Evolutionary conservation across 2,329 filamentous ascomycete species (phyloP).

Genomic region (Sodiomyces alkalinus): DNA sequence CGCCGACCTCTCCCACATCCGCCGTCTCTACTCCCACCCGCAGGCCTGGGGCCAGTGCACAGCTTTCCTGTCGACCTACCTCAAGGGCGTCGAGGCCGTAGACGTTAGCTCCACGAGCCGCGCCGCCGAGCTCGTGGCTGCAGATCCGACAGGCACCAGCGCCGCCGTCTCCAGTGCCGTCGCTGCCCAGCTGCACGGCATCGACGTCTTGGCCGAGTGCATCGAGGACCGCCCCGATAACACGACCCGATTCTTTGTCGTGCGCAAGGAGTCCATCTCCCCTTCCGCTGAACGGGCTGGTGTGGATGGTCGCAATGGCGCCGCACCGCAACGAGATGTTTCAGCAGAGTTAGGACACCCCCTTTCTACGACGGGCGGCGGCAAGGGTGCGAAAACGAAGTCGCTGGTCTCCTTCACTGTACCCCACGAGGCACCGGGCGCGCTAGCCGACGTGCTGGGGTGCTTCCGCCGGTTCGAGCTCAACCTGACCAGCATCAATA

Average conservation of each 20-base stretch:
- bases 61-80: slow-evolving; percentile 51
- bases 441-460: slow-evolving; percentile 63
- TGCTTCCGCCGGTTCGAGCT: slow-evolving; percentile 61
- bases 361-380: no score
- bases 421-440: slow-evolving; percentile 62
- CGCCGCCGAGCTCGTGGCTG: slow-evolving; percentile 62
- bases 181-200: slow-evolving; percentile 51
- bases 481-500: slow-evolving; percentile 85
- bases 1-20: slow-evolving; percentile 43
- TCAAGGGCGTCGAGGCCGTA: slow-evolving; percentile 62
- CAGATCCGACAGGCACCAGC: slow-evolving; percentile 39
- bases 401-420: slow-evolving; percentile 74
- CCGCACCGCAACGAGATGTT: neutral
- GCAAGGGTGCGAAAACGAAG: slow-evolving; percentile 31
- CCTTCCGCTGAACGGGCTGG: slow-evolving; percentile 3
- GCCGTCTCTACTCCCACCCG: slow-evolving; percentile 77
- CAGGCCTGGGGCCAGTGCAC: slow-evolving; percentile 92
- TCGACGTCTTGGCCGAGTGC: slow-evolving; percentile 52
- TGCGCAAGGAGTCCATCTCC: slow-evolving; percentile 24
- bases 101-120: slow-evolving; percentile 77
- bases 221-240: slow-evolving; percentile 67
- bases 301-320: neutral
- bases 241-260: slow-evolving; percentile 63
- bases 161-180: slow-evolving; percentile 68
- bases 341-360: no score